Evolutionary conservation across 345 rosid species (phyloP), one percentile per base, ranked within the genome.

Genomic region (Gossypium arboreum): DNA sequence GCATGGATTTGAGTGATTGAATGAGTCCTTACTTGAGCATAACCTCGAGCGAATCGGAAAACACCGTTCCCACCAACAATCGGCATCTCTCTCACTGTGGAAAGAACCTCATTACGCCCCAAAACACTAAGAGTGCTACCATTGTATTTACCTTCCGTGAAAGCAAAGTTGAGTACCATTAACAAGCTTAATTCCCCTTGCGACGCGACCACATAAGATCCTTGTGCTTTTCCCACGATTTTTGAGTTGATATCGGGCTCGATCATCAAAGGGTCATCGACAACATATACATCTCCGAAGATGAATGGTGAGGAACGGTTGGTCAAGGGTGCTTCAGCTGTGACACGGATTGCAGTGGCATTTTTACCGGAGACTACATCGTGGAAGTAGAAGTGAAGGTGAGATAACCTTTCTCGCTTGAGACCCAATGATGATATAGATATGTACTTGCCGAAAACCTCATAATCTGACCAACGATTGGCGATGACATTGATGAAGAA

Each of bases 371-470:
- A 20, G 20, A 29, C 0, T 25, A 39, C 15, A 56, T 68, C 72
- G 4, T 68, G 72, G 12, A 68, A 47, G 72, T 68, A 68, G 2
- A 68, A 68, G 41, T 71, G 74, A 39, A 71, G 74, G n/a, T 71
- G 74, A 9, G 48, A 27, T 48, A 71, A 44, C 56, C 54, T 71
- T 43, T 71, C 73, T 52, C 10, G 61, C 48, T 71, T 71, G 4
- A 71, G 61, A 9, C 48, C 48, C 11, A 71, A 25, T 0, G 62
- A 71, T 13, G 73, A 71, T 17, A 61, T 61, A 6, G 73, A 71
- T 27, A 29, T 29, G 45, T 18, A 9, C 2, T n/a, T 71, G 7
- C 62, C 39, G 62, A 71, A 71, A 2, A 27, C 16, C 7, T 34
- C 6, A 1, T 50, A 57, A 18, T 66, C 54, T 0, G 54, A 17